Base-by-base conservation (phyloP, 2,329 filamentous ascomycete genomes). In the Aspergillus hiratsukae region DNA sequence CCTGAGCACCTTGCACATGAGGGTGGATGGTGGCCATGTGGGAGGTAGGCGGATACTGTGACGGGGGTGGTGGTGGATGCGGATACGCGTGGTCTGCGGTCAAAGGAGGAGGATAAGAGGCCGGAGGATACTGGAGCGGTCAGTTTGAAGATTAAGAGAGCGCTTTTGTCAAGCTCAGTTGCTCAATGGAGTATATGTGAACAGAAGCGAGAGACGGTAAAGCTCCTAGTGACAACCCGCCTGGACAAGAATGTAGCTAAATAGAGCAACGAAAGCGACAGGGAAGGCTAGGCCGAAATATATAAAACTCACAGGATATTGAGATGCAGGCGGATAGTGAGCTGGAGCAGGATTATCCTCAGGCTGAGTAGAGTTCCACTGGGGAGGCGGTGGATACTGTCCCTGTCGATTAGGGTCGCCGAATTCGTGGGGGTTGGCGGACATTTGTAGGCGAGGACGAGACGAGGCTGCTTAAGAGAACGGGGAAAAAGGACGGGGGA, bases 381-480 rank as follows among this genome's bases (percentile, higher is more conserved):
- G 72, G 31, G 31, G 31, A 55, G 71, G 71, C 56, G 72, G 72
- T 67, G 75, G 73, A 72, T 78, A 76, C 66, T 77, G 76, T 67
- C 74, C 75, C 69, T 72, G 75, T 58, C 75, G 75, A 67, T 70
- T 72, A 58, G 75, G 72, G 67, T 79, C 77, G 68, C 64, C 61
- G 59, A 58, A 66, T 60, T 72, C 68, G 67, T 71, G 67, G 59
- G 74, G 71, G 64, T 77, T 75, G 69, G 64, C 69, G 67, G 73
- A 75, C 73, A 76, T 76, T 75, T 66, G 71, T 68, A 63, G 63
- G 58, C 52, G 56, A 50, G 57, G 57, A 57, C 60, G 58, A 58
- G 57, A 58, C 43, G 53, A 57, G 60, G 63, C 61, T 62, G 60
- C 61, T 64, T 57, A 60, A 60, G 58, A 66, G 57, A 51, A 61